Evolutionary conservation across 257 asterid genomes (phyloP).

Genomic region (Fraxinus pennsylvanica): DNA sequence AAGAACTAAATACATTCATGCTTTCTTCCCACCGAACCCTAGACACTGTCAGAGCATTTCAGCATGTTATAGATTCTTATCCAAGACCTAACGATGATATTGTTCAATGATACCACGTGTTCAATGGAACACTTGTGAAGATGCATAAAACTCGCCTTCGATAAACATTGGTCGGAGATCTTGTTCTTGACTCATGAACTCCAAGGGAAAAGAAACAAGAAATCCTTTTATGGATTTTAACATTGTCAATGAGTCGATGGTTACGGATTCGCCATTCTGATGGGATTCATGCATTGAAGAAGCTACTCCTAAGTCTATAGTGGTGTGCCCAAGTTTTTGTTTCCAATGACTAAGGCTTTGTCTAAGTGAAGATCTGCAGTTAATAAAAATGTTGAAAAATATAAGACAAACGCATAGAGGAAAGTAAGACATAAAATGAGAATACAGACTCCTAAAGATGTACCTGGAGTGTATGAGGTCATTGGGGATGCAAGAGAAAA

Average conservation of each 20-base stretch:
- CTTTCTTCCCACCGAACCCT: background rate
- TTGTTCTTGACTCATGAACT: conserved; percentile 79
- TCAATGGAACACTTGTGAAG: conserved; percentile 85
- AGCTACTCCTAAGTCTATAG: conserved; percentile 91
- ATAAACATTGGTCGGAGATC: conserved; percentile 81
- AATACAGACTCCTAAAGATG: conserved; percentile 1
- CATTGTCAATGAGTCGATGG: conserved; percentile 44
- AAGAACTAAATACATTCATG: background rate
- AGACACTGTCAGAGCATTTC: background rate
- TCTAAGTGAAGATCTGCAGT: conserved; percentile 71
- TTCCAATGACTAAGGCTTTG: conserved; percentile 73
- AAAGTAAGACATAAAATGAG: background rate
- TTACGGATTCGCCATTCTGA: conserved; percentile 41
- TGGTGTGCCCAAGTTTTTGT: conserved; percentile 75
- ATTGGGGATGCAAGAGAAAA: conserved; percentile 83
- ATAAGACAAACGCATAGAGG: background rate
- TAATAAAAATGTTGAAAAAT: conserved; percentile 1
- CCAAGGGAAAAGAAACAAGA: conserved; percentile 87
- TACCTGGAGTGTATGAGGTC: conserved; percentile 85
- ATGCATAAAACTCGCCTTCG: conserved; percentile 90
- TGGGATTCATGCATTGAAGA: conserved; percentile 51
- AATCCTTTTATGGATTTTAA: conserved; percentile 63
- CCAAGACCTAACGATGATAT: background rate
- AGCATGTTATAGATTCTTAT: background rate
- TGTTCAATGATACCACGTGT: background rate